Base-by-base conservation (phyloP, 1,284 basidiomycete species). In the Pseudozyma sp. region DNA sequence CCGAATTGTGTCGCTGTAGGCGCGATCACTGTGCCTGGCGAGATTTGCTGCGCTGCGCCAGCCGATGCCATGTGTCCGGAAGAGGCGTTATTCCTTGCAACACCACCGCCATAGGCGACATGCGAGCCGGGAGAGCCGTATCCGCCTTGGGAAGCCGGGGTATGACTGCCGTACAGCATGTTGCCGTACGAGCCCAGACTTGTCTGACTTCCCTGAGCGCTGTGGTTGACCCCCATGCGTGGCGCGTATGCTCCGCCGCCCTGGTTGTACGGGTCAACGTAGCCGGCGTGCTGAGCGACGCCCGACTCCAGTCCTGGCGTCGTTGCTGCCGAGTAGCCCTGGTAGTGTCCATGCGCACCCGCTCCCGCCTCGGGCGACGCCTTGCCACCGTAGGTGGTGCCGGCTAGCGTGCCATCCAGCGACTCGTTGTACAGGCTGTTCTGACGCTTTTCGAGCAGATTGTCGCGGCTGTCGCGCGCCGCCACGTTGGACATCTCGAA, bases 401-500 rank as follows among this genome's bases (percentile, higher is more conserved):
- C 68, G 13, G 56, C 56, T 35, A 75, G 54, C 10, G 72, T 75
- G 24, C 68, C 72, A 10, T 74, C 71, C 13, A 58, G 30, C 6
- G 72, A 70, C 19, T 75, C 72, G 54, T 53, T 75, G 68, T 75
- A 71, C 54, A 74, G 19, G 56, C 71, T 75, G 45, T 52, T 31
- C 34, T 54, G 51, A 14, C 49, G 61, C 66, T 80, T 78, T 44
- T 81, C 80, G 16, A 81, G 64, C 51, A 81, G 48, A 43, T 81
- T 81, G 56, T 79, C 80, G 16, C 77, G 75, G 53, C 73, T 77
- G 48, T 71, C 78, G 19, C 64, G 64, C 16, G 68, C 68, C 16
- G 51, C 43, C 4, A 77, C 68, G 34, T 72, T 67, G 42, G 65
- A 52, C 77, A 81, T 79, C 50, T 81, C 80, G 35, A 75, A 78